Percentiles rank a stretch among this genome's conserved stretches.
Evolutionary conservation across 108 stramenopile genomes (phyloP).

Genomic region (Nitzschia sp.): DNA sequence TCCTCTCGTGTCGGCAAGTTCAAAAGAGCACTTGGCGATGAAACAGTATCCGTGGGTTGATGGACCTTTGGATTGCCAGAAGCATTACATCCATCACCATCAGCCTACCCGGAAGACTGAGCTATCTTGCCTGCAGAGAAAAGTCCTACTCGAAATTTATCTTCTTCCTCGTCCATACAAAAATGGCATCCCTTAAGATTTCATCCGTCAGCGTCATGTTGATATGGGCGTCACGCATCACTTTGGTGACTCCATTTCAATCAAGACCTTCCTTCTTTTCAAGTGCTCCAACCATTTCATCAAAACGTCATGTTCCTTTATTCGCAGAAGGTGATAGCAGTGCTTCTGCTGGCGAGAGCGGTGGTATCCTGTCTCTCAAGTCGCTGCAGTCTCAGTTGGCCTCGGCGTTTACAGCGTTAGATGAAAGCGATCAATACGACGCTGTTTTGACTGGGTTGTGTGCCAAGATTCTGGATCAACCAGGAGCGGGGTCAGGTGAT

Average conservation of each 20-base stretch:
- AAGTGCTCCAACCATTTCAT: not conserved
- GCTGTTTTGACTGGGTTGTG: slow-evolving; percentile 86
- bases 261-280: not conserved
- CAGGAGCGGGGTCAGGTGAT: slow-evolving; percentile 18
- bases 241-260: not conserved
- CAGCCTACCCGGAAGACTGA: no score
- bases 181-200: no score
- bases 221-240: not conserved
- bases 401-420: slow-evolving; percentile 68
- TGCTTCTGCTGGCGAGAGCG: not conserved
- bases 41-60: no score
- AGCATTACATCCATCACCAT: no score
- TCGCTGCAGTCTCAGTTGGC: slow-evolving; percentile 49
- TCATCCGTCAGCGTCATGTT: not conserved
- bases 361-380: not conserved
- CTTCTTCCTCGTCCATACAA: no score
- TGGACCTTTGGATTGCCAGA: no score
- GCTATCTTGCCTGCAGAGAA: no score
- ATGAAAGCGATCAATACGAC: slow-evolving; percentile 84
- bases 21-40: no score
- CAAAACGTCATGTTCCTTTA: not conserved
- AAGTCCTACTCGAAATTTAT: no score
- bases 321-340: not conserved
- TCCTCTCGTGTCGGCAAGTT: no score
- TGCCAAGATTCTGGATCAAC: slow-evolving; percentile 76